Conservation (phyloP, 2,329 filamentous ascomycete species). For the Curvularia sp. region DNA sequence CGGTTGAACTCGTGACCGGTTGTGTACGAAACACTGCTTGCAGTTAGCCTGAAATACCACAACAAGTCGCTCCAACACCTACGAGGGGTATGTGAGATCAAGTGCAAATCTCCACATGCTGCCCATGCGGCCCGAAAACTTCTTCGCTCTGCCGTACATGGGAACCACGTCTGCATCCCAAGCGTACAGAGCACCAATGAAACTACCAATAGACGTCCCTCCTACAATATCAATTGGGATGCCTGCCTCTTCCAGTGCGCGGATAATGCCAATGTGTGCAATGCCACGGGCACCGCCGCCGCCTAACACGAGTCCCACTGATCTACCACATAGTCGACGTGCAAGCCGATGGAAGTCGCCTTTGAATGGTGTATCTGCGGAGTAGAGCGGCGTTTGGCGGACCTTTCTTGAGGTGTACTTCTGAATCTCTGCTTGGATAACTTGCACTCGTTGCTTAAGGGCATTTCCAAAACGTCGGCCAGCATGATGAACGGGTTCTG, state of each 20-base stretch:
- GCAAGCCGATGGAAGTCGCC: slow-evolving; percentile 95
- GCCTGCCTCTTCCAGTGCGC: slow-evolving; percentile 92
- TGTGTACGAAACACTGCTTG: slow-evolving; percentile 78
- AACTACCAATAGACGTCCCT: slow-evolving; percentile 94
- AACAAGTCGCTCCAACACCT: slow-evolving; percentile 25
- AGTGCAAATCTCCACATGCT: slow-evolving; percentile 99
- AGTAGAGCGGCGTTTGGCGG: slow-evolving; percentile 87
- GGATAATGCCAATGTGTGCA: slow-evolving; percentile 90
- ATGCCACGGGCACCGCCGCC: slow-evolving; percentile 93
- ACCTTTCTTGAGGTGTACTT: slow-evolving; percentile 96
- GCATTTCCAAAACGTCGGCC: slow-evolving; percentile 81
- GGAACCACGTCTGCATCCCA: slow-evolving; percentile 96
- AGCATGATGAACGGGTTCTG: slow-evolving; percentile 77
- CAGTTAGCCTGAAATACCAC: slow-evolving; percentile 18
- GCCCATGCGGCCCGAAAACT: slow-evolving; percentile 97
- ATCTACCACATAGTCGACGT: slow-evolving; percentile 88
- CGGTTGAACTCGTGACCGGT: slow-evolving; percentile 99
- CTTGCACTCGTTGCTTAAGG: slow-evolving; percentile 91
- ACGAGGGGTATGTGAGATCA: slow-evolving; percentile 92
- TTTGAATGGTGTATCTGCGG: slow-evolving; percentile 90
- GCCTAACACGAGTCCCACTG: slow-evolving; percentile 90
- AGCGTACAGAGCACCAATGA: slow-evolving; percentile 93
- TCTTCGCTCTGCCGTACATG: slow-evolving; percentile 96
- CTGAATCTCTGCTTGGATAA: slow-evolving; percentile 94
- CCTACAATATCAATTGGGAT: slow-evolving; percentile 96